These are phyloP conservation scores for Balansia obtecta DNA, from an alignment of 2,329 filamentous ascomycete species.

Conservation along the genomic window DNA sequence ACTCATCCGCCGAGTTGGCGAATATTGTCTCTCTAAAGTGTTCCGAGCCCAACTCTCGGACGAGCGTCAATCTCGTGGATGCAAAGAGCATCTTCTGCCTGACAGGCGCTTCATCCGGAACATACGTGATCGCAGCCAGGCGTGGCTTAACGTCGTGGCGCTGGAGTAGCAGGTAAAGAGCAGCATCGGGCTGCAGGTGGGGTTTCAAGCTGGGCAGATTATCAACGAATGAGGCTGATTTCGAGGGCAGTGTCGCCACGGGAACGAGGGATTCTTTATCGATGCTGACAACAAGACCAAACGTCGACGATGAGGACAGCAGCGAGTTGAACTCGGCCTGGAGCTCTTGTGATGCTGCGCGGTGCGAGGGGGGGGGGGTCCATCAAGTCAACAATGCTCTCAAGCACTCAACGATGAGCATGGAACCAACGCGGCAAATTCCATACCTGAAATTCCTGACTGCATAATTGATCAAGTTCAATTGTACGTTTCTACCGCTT, in stretches of 20 bases:
- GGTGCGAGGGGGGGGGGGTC: neutral
- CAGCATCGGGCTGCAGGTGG: slow-evolving; percentile 52
- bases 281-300: slow-evolving; percentile 63
- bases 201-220: slow-evolving; percentile 52
- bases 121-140: slow-evolving; percentile 63
- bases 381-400: neutral
- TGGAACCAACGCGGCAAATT: neutral
- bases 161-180: slow-evolving; percentile 65
- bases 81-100: slow-evolving; percentile 83
- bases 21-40: slow-evolving; percentile 69
- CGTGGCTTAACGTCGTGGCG: slow-evolving; percentile 44
- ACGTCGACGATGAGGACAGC: slow-evolving; percentile 46
- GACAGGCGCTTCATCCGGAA: slow-evolving; percentile 66
- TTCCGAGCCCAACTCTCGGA: slow-evolving; percentile 65
- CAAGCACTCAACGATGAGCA: neutral
- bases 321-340: slow-evolving; percentile 59
- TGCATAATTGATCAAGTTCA: slow-evolving; percentile 49
- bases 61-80: slow-evolving; percentile 60
- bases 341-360: slow-evolving; percentile 63
- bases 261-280: slow-evolving; percentile 55
- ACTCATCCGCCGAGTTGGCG: slow-evolving; percentile 55
- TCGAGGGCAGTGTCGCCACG: slow-evolving; percentile 37
- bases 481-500: neutral
- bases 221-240: slow-evolving; percentile 43
- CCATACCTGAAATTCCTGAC: slow-evolving; percentile 62